Conservation (phyloP, 2,329 filamentous ascomycete genomes). For the Claviceps cyperi region DNA sequence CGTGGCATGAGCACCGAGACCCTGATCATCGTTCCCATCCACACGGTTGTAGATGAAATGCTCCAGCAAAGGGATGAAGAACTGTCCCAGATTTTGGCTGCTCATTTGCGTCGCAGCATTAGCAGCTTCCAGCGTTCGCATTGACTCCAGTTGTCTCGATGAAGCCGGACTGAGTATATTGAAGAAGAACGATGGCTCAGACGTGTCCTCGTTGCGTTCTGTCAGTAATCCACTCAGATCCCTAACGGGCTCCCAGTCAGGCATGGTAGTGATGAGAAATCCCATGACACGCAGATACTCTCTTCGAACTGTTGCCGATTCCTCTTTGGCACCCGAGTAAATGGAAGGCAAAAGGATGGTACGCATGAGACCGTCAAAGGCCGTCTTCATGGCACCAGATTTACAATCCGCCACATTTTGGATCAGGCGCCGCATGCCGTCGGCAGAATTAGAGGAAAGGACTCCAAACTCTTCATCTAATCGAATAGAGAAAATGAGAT, state of each 20-base stretch:
- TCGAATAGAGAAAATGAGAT: slow-evolving; percentile 75
- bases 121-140: slow-evolving; percentile 60
- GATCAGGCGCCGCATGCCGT: slow-evolving; percentile 65
- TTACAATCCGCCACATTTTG: slow-evolving; percentile 38
- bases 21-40: slow-evolving; percentile 63
- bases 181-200: slow-evolving; percentile 66
- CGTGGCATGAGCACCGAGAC: slow-evolving; percentile 76
- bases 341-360: slow-evolving; percentile 59
- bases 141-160: slow-evolving; percentile 68
- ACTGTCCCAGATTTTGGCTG: slow-evolving; percentile 66
- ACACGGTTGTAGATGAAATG: slow-evolving; percentile 81
- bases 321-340: slow-evolving; percentile 59
- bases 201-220: slow-evolving; percentile 46
- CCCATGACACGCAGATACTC: slow-evolving; percentile 74
- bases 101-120: slow-evolving; percentile 50
- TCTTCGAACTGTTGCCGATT: slow-evolving; percentile 69
- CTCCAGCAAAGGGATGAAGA: slow-evolving; percentile 83
- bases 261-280: slow-evolving; percentile 57
- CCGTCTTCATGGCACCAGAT: slow-evolving; percentile 19
- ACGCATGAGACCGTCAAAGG: slow-evolving; percentile 45
- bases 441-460: slow-evolving; percentile 63
- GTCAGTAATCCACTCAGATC: slow-evolving; percentile 60
- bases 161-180: slow-evolving; percentile 86
- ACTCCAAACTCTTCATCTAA: slow-evolving; percentile 82
- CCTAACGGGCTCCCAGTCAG: slow-evolving; percentile 53